These are phyloP conservation scores for Solanum arcanum DNA, from an alignment of 257 asterid genomes.

Conservation along the genomic window DNA sequence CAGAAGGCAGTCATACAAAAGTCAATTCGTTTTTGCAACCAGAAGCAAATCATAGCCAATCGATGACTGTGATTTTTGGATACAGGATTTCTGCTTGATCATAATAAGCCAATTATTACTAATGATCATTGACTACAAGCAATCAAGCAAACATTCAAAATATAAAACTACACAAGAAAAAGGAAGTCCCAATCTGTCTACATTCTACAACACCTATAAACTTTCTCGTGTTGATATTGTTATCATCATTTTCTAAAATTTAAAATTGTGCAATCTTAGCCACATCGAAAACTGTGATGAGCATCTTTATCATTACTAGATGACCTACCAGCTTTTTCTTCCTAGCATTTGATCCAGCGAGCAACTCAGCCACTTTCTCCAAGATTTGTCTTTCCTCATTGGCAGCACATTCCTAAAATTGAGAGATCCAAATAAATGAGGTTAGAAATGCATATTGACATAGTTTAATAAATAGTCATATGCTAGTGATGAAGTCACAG, in stretches of 20 bases:
- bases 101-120: not conserved
- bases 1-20: not conserved
- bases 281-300: not conserved
- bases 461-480: not conserved
- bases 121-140: not conserved
- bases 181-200: not conserved
- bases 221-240: not conserved
- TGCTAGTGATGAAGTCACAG: not conserved
- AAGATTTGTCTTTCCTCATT: slow-evolving; percentile 79
- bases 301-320: not conserved
- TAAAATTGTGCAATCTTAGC: not conserved
- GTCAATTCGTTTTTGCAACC: not conserved
- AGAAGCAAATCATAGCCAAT: not conserved
- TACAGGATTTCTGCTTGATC: not conserved
- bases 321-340: slow-evolving; percentile 69
- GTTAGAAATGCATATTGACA: not conserved
- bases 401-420: slow-evolving; percentile 78
- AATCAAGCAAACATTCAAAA: not conserved
- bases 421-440: not conserved
- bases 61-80: not conserved
- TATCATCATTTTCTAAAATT: not conserved
- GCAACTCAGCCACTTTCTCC: slow-evolving; percentile 88
- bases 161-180: not conserved
- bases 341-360: slow-evolving; percentile 83
- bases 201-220: not conserved